Base-by-base conservation (phyloP, 805 yeast genomes). In the Metschnikowia bowlesiae region DNA sequence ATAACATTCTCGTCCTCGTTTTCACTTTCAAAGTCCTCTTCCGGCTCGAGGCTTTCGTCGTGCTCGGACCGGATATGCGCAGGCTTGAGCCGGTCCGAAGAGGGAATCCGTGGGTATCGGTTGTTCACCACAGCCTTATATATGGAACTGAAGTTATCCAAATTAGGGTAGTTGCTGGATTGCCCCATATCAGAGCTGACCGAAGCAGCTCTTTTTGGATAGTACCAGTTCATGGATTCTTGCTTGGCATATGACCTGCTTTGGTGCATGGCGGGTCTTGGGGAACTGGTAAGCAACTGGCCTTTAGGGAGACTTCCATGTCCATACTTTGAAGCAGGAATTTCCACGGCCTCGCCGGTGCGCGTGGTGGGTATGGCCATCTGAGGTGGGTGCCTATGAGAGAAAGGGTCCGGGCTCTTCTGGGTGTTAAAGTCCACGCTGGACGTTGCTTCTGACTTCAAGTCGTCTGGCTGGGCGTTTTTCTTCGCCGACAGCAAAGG, bases 331-430 rank as follows among this genome's bases (percentile, higher is more conserved):
- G 71, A 51, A 44, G 62, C 69, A 2, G 85, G 85, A 29, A 88
- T 87, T 60, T 87, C 94, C 2, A 87, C 80, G 0, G 92, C 80
- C 57, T 84, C 94, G 6, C 95, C 95, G 36, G 81, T 79, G 56
- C 90, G 68, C 0, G 92, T 85, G 0, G 94, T 87, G 0, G 95
- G 91, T 46, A 88, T 87, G 0, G 95, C 87, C 84, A 87, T 80
- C 60, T 78, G 67, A 1, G 75, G 75, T 0, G 71, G 67, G 45
- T 63, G 67, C 34, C 65, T 58, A 13, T 50, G 52, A 2, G 52
- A 37, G 4, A 61, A 7, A 37, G 53, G 50, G 49, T 62, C 44
- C 39, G 62, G 54, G 14, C 60, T 53, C 29, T 54, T 46, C 16
- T 51, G 56, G 14, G 11, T 42, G 29, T 33, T 42, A 31, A 32